Evolutionary conservation across 1,284 basidiomycete genomes (phyloP).

Genomic region (Tilletia indica): DNA sequence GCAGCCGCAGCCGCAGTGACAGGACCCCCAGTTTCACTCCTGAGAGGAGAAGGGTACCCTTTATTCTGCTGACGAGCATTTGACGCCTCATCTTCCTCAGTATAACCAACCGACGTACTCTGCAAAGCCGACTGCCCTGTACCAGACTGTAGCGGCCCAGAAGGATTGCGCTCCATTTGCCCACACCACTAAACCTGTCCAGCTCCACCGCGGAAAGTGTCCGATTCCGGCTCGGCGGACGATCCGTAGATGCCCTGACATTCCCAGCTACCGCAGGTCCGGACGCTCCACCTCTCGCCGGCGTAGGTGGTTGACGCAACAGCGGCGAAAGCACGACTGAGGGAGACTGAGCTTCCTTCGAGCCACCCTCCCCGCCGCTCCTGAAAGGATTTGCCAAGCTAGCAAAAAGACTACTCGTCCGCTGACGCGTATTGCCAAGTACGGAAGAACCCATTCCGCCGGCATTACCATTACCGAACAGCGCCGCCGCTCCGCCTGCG

Average conservation of each 20-base stretch:
- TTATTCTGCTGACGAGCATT: no score
- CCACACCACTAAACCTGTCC: not conserved
- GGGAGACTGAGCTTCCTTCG: not conserved
- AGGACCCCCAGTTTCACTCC: no score
- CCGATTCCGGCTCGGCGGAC: not conserved
- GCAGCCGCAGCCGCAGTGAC: not conserved
- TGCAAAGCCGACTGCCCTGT: no score
- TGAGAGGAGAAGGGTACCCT: no score
- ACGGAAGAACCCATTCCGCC: not conserved
- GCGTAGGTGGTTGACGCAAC: not conserved
- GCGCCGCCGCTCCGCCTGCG: not conserved
- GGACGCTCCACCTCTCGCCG: not conserved
- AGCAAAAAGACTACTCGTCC: slow-evolving; percentile 4
- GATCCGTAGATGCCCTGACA: not conserved
- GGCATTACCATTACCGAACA: not conserved
- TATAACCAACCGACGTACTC: no score
- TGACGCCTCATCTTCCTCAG: not conserved
- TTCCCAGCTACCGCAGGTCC: not conserved
- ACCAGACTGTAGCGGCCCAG: not conserved
- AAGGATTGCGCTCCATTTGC: not conserved
- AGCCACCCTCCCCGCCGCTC: not conserved
- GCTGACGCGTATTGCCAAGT: not conserved
- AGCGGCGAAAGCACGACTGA: not conserved
- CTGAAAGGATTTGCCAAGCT: slow-evolving; percentile 3
- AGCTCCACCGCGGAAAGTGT: not conserved